Evolutionary conservation across 1,139 yeast species (phyloP).

Genomic region (Ogataea hybrid): DNA sequence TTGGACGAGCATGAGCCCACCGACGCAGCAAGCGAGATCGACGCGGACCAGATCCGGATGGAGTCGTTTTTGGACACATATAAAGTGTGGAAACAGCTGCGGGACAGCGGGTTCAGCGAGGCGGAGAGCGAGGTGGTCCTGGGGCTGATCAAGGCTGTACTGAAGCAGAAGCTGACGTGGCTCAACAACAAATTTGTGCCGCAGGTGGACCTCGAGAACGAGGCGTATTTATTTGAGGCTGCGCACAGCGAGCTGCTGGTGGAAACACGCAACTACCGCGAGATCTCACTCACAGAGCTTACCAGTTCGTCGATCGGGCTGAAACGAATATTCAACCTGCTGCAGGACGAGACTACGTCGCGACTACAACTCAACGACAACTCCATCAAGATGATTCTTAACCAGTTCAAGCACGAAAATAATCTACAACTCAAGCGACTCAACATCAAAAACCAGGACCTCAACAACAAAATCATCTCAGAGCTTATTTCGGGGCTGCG

Average conservation of each 20-base stretch:
- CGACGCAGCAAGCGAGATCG: background rate
- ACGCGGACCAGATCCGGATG: conserved; percentile 20
- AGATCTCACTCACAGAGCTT: conserved; percentile 65
- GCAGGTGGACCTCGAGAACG: conserved; percentile 75
- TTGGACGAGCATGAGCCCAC: conserved; percentile 7
- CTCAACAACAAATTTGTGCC: conserved; percentile 62
- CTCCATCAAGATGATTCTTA: conserved; percentile 79
- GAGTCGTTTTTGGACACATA: conserved; percentile 49
- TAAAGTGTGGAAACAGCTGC: conserved; percentile 41
- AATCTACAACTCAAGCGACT: conserved; percentile 71
- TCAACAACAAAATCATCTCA: conserved; percentile 82
- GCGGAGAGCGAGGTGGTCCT: conserved; percentile 55
- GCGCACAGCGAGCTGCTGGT: conserved; percentile 86
- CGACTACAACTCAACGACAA: conserved; percentile 64
- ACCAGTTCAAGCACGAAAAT: conserved; percentile 84
- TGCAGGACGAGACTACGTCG: conserved; percentile 76
- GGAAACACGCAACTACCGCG: conserved; percentile 74
- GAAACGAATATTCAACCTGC: conserved; percentile 66
- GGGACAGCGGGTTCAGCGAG: conserved; percentile 48
- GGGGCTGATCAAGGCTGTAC: conserved; percentile 45
- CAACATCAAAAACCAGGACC: conserved; percentile 73
- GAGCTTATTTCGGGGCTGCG: conserved; percentile 79
- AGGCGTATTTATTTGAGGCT: conserved; percentile 83
- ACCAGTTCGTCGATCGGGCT: conserved; percentile 65
- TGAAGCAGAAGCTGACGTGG: conserved; percentile 55